These are phyloP conservation scores for Alternaria sp. DNA, from an alignment of 2,329 filamentous ascomycete genomes.

Conservation along the genomic window DNA sequence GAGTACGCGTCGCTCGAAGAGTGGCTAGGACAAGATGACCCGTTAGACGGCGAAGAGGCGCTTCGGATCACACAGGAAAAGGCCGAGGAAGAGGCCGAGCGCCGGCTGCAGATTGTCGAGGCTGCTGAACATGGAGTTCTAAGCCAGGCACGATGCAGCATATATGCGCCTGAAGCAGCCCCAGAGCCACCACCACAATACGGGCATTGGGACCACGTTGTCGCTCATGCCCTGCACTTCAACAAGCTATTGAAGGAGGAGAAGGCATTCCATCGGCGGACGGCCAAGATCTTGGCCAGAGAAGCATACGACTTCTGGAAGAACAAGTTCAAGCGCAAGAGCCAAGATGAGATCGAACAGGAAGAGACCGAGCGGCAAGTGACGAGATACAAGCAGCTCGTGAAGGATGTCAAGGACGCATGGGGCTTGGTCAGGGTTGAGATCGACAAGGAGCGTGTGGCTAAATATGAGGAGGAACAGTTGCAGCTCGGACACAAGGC, in stretches of 20 bases:
- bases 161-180: constrained; percentile 74
- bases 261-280: constrained; percentile 75
- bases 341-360: constrained; percentile 76
- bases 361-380: constrained; percentile 75
- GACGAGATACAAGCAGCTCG: constrained; percentile 73
- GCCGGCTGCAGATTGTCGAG: constrained; percentile 73
- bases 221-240: constrained; percentile 80
- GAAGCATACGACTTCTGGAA: constrained; percentile 79
- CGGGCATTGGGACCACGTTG: constrained; percentile 85
- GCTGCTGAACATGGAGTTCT: constrained; percentile 80
- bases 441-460: constrained; percentile 62
- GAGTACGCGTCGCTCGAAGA: constrained; percentile 64
- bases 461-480: constrained; percentile 67
- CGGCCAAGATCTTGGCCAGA: constrained; percentile 80
- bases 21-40: constrained; percentile 66
- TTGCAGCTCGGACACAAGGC: constrained; percentile 65
- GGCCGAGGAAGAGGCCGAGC: constrained; percentile 66
- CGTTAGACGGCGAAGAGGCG: constrained; percentile 52
- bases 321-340: constrained; percentile 62
- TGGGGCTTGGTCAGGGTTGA: constrained; percentile 66
- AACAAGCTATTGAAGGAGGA: constrained; percentile 80
- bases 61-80: constrained; percentile 41
- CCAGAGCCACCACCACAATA: constrained; percentile 81
- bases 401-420: constrained; percentile 67
- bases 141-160: constrained; percentile 71